Conservation (phyloP, 257 asterid genomes). For the Solanum piurae region DNA sequence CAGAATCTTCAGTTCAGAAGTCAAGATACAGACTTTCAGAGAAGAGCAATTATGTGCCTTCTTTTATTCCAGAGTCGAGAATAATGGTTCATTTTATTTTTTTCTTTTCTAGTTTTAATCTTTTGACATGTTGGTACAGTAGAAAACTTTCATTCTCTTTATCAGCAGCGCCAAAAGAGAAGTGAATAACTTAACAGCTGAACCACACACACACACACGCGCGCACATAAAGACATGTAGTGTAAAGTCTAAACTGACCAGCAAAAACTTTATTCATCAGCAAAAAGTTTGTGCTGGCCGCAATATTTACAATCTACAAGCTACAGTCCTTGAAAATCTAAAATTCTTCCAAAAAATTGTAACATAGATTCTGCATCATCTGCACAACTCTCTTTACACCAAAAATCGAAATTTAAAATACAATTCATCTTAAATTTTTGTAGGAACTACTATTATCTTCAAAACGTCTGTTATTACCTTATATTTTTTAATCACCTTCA, state of each 20-base stretch:
- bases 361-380: not conserved
- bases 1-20: not conserved
- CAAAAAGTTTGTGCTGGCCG: not conserved
- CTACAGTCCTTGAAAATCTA: not conserved
- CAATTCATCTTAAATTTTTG: not conserved
- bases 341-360: not conserved
- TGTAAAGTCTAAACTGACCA: not conserved
- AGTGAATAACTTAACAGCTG: not conserved
- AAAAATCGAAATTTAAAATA: not conserved
- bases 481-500: not conserved
- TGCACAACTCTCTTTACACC: not conserved
- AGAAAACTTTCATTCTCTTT: not conserved
- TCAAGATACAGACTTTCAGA: not conserved
- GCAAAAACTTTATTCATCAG: not conserved
- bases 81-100: not conserved
- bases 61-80: not conserved
- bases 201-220: not conserved
- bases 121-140: not conserved
- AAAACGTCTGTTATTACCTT: not conserved
- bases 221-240: not conserved
- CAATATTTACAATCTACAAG: not conserved
- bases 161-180: not conserved
- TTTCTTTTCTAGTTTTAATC: not conserved
- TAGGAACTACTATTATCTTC: not conserved
- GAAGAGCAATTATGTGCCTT: not conserved